Evolutionary conservation across 192 early-diverging fungal genomes (phyloP).

Genomic region (Gaertneriomyces sp.): DNA sequence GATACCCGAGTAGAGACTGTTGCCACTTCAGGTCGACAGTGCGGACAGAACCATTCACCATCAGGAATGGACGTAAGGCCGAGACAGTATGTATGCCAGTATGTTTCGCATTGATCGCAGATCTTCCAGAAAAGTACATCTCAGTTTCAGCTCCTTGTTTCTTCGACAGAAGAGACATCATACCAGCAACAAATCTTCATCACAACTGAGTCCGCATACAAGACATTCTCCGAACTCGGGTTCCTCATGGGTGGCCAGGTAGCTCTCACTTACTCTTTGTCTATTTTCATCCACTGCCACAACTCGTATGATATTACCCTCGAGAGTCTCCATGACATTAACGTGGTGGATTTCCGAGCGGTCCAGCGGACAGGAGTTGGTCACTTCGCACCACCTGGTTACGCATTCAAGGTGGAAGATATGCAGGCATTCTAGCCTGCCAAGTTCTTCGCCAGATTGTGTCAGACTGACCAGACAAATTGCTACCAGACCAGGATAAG

Average conservation of each 20-base stretch:
- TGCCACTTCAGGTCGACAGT: not conserved
- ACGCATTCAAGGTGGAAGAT: slow-evolving; percentile 9
- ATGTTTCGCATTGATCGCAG: slow-evolving; percentile 6
- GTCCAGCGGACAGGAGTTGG: slow-evolving; percentile 15
- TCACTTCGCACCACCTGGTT: not conserved
- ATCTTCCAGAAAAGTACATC: not conserved
- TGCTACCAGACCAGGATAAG: not conserved
- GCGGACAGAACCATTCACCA: slow-evolving; percentile 13
- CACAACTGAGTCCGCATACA: slow-evolving; percentile 3
- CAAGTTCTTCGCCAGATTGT: slow-evolving; percentile 3
- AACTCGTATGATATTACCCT: slow-evolving; percentile 5
- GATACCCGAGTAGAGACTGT: no score
- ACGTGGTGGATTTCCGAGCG: not conserved
- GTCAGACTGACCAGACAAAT: slow-evolving; percentile 4
- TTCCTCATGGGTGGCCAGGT: slow-evolving; percentile 1
- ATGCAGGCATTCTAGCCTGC: slow-evolving; percentile 9
- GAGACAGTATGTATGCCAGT: slow-evolving; percentile 9
- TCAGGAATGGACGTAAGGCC: slow-evolving; percentile 3
- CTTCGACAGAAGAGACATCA: not conserved
- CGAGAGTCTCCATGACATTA: not conserved
- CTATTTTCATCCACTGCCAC: slow-evolving; percentile 5
- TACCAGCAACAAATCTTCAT: slow-evolving; percentile 10
- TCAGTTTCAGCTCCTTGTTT: not conserved
- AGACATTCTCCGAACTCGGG: not conserved
- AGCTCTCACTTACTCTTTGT: slow-evolving; percentile 9